Evolutionary conservation across 495 filamentous ascomycete genomes (phyloP), one percentile per base, ranked within the genome.

Genomic region (Annulohypoxylon maeteangense): DNA sequence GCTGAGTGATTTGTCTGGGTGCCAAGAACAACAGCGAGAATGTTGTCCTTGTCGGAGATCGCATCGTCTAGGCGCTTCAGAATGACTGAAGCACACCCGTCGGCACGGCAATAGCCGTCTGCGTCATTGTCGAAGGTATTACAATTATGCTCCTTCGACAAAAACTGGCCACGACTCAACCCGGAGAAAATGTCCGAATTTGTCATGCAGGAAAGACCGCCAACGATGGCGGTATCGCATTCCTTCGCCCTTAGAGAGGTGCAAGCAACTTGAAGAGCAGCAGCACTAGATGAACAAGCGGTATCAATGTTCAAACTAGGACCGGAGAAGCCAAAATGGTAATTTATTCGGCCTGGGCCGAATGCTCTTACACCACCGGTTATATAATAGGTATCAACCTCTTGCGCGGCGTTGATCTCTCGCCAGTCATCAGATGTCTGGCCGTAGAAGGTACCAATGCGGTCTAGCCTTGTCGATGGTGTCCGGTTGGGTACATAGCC

Each of bases 331-430:
- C 93, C 93, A 77, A 97, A 93, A 74, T 92, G 91, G 57, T 87
- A 87, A 73, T 95, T 97, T 76, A 97, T 94, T 31, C 94, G 87
- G 2, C 94, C 94, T 0, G 94, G 93, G 1, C 90, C 90, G 65
- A 97, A 97, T 14, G 94, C 93, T 44, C 93, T 87, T 16, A 94
- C 91, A 73, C 92, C 94, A 51, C 94, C 94, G 0, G 94, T 93
- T 75, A 97, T 97, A 81, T 90, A 97, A 77, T 97, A 97, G 1
- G 93, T 97, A 77, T 97, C 94, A 62, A 97, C 90, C 65, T 97
- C 92, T 73, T 98, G 90, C 14, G 91, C 90, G 51, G 91, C 92
- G 78, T 96, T 96, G 69, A 96, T 91, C 71, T 97, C 94, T 79
- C 91, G 88, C 85, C 93, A 97, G 69, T 98, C 94, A 62, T 97